phyloP scores from a whole-genome alignment of 2,329 filamentous ascomycete genomes.

The Colletotrichum liriopes region DNA sequence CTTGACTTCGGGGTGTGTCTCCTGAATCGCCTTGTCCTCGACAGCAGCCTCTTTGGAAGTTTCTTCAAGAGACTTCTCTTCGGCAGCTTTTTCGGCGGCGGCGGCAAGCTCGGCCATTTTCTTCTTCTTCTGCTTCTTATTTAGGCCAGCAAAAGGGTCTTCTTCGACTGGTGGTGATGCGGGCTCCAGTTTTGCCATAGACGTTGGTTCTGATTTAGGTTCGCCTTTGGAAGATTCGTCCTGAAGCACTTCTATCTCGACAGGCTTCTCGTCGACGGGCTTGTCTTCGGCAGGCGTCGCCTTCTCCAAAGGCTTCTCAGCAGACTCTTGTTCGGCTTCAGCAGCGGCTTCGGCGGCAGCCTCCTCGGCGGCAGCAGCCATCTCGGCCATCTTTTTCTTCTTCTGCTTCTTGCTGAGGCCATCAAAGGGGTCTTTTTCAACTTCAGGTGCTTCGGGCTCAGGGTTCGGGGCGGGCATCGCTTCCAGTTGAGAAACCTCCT shows the following conservation, averaged over 20 bases:
- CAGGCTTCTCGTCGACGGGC: neutral
- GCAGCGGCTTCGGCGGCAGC: neutral
- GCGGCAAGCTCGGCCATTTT: slow-evolving; percentile 21
- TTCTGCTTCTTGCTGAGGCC: no score
- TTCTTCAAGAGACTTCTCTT: neutral
- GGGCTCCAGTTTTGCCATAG: neutral
- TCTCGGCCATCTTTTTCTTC: no score
- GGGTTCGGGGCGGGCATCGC: no score
- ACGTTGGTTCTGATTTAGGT: neutral
- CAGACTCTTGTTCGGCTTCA: neutral
- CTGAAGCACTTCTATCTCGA: neutral
- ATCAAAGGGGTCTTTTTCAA: no score
- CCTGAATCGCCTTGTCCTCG: neutral
- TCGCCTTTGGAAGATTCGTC: neutral
- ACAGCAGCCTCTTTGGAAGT: neutral
- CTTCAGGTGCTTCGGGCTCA: no score
- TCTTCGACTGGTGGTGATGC: neutral
- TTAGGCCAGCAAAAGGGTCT: slow-evolving; percentile 6
- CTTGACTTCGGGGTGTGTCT: neutral
- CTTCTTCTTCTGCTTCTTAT: slow-evolving; percentile 36
- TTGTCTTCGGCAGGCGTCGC: neutral
- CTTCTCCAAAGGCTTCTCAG: slow-evolving; percentile 9
- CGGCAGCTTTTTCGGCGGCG: neutral
- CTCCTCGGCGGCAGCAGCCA: no score
- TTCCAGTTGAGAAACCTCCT: no score